phyloP scores from a whole-genome alignment of 1,284 basidiomycete species.

The Pseudozyma sp. region DNA sequence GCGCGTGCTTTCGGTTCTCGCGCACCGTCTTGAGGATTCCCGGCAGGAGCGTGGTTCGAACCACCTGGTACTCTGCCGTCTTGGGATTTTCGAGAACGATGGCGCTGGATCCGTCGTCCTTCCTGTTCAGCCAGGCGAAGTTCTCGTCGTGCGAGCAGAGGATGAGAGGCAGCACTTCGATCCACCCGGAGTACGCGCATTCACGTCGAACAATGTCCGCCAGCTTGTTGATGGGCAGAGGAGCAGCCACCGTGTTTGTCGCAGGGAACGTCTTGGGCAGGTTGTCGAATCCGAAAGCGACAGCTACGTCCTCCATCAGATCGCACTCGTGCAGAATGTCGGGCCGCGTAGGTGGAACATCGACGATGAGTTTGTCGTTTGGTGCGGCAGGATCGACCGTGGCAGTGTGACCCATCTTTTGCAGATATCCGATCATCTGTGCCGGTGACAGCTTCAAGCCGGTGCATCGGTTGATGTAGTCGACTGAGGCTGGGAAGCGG shows the following conservation, averaged over 20 bases:
- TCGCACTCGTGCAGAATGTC: conserved; percentile 99
- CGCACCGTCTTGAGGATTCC: conserved; percentile 96
- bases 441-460: conserved; percentile 78
- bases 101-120: conserved; percentile 82
- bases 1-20: conserved; percentile 92
- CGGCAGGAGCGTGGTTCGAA: conserved; percentile 92
- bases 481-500: conserved; percentile 80
- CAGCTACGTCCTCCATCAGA: conserved; percentile 96
- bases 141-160: conserved; percentile 99
- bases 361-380: conserved; percentile 78
- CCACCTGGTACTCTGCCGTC: conserved; percentile 96
- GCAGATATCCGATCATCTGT: conserved; percentile 77
- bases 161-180: conserved; percentile 93
- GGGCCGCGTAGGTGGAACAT: conserved; percentile 88
- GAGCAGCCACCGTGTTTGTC: conserved; percentile 95
- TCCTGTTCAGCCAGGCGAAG: conserved; percentile 88
- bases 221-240: conserved; percentile 88
- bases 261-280: conserved; percentile 89
- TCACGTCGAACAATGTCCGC: conserved; percentile 88
- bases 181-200: conserved; percentile 94
- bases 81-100: conserved; percentile 96
- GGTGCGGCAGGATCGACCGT: conserved; percentile 27
- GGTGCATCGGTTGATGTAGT: conserved; percentile 95
- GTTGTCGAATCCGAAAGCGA: conserved; percentile 98
- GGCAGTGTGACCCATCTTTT: conserved; percentile 75